phyloP scores from a whole-genome alignment of 257 asterid species.

The Petunia axillaris region DNA sequence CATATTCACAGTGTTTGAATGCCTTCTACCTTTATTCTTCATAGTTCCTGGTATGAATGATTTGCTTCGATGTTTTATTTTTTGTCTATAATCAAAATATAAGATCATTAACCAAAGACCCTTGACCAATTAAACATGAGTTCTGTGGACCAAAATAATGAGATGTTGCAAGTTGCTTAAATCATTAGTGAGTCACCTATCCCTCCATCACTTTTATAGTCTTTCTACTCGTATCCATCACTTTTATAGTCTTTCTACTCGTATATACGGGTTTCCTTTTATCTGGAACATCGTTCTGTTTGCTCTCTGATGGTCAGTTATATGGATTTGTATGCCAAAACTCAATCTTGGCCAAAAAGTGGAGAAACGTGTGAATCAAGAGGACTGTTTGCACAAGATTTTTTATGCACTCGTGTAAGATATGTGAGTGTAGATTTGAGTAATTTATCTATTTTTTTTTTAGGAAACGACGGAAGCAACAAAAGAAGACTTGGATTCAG shows the following conservation, averaged over 20 bases:
- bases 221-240: not conserved
- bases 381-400: not conserved
- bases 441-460: not conserved
- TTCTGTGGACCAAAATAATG: not conserved
- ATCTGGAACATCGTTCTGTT: not conserved
- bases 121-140: not conserved
- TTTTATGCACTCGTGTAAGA: not conserved
- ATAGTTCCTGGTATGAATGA: not conserved
- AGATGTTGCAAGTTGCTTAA: not conserved
- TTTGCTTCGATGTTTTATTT: not conserved
- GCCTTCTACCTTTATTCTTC: slow-evolving; percentile 14
- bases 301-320: not conserved
- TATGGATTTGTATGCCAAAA: not conserved
- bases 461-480: slow-evolving; percentile 20
- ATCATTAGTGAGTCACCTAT: not conserved
- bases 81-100: not conserved
- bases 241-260: not conserved
- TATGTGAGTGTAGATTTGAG: not conserved
- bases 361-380: not conserved
- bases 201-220: not conserved
- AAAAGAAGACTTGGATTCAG: slow-evolving; percentile 21
- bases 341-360: not conserved
- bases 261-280: not conserved
- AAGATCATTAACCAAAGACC: not conserved
- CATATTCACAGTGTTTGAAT: not conserved